A percentile compares a stretch with the other conserved stretches of the same genome.
Evolutionary conservation across 2,329 filamentous ascomycete species (phyloP).

Genomic region (Hypoxylon sp.): DNA sequence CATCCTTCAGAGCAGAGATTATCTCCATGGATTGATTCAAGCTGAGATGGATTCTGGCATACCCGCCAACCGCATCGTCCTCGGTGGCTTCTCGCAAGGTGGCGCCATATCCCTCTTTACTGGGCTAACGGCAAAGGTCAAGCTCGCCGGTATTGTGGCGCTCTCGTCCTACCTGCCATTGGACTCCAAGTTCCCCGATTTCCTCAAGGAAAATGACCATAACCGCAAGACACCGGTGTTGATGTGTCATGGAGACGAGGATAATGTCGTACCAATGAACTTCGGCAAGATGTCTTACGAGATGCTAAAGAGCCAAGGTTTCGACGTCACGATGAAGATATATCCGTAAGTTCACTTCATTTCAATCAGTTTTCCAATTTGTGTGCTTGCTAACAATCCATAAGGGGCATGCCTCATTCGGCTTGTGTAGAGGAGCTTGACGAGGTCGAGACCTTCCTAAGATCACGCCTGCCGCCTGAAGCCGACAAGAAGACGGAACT

Average conservation of each 20-base stretch:
- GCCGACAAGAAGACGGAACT: conserved; percentile 58
- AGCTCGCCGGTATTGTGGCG: conserved; percentile 89
- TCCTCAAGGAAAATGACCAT: conserved; percentile 66
- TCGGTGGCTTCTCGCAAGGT: conserved; percentile 89
- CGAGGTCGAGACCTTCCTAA: conserved; percentile 76
- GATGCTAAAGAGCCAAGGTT: conserved; percentile 75
- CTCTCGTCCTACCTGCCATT: conserved; percentile 86
- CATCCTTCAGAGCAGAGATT: conserved; percentile 78
- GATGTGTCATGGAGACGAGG: conserved; percentile 87
- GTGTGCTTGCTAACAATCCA: conserved; percentile 20
- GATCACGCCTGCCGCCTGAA: conserved; percentile 59
- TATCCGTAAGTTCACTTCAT: conserved; percentile 71
- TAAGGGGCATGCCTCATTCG: conserved; percentile 78
- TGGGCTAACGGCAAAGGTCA: conserved; percentile 78
- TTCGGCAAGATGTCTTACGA: conserved; percentile 78
- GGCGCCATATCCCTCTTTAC: conserved; percentile 88
- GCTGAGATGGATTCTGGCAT: conserved; percentile 85
- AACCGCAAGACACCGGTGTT: conserved; percentile 87
- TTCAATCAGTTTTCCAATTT: not conserved
- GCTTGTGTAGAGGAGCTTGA: conserved; percentile 84
- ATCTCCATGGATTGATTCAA: conserved; percentile 84
- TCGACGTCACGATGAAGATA: conserved; percentile 79
- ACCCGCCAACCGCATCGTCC: conserved; percentile 82
- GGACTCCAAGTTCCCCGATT: conserved; percentile 70
- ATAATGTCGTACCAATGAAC: conserved; percentile 77